Percentiles rank a stretch among this genome's conserved stretches.
Evolutionary conservation across 1,284 basidiomycete genomes (phyloP).

Genomic region (Moniliella sp.): DNA sequence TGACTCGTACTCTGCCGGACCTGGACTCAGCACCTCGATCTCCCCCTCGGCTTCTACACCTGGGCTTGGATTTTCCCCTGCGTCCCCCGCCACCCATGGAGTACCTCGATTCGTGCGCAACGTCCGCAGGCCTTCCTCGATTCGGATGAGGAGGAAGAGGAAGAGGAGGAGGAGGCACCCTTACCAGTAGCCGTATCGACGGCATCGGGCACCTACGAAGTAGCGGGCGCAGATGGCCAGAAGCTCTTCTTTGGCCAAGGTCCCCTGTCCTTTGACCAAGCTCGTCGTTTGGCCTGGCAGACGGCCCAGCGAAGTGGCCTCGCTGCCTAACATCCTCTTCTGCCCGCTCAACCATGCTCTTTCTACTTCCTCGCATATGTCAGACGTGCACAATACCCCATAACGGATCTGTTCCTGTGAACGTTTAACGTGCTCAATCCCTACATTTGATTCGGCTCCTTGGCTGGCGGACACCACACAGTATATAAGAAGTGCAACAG

Average conservation of each 20-base stretch:
- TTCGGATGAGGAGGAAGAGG: slow-evolving; percentile 1
- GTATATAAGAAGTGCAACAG: too few relatives aligned
- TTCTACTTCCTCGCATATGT: too few relatives aligned
- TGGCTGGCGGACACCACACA: too few relatives aligned
- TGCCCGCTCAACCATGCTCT: too few relatives aligned
- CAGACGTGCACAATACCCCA: too few relatives aligned
- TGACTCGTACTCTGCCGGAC: neutral
- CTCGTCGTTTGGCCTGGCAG: slow-evolving; percentile 12
- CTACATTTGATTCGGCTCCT: too few relatives aligned
- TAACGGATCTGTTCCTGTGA: too few relatives aligned
- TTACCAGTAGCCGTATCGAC: slow-evolving; percentile 7
- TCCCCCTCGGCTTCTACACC: slow-evolving; percentile 7
- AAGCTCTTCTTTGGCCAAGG: slow-evolving; percentile 20
- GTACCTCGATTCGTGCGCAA: slow-evolving; percentile 1
- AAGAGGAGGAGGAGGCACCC: slow-evolving; percentile 5
- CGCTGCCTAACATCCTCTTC: too few relatives aligned
- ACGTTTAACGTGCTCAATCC: too few relatives aligned
- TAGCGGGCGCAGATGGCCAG: slow-evolving; percentile 29
- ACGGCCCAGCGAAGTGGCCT: slow-evolving; percentile 15
- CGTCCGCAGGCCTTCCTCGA: neutral
- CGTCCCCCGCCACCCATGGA: neutral
- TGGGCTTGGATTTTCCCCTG: slow-evolving; percentile 18
- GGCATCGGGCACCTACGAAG: slow-evolving; percentile 13
- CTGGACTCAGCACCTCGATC: neutral
- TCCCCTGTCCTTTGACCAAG: slow-evolving; percentile 20